Percentiles rank a stretch among this genome's conserved stretches.
Evolutionary conservation across 2,329 filamentous ascomycete species (phyloP).

Genomic region (Lojkania enalia): DNA sequence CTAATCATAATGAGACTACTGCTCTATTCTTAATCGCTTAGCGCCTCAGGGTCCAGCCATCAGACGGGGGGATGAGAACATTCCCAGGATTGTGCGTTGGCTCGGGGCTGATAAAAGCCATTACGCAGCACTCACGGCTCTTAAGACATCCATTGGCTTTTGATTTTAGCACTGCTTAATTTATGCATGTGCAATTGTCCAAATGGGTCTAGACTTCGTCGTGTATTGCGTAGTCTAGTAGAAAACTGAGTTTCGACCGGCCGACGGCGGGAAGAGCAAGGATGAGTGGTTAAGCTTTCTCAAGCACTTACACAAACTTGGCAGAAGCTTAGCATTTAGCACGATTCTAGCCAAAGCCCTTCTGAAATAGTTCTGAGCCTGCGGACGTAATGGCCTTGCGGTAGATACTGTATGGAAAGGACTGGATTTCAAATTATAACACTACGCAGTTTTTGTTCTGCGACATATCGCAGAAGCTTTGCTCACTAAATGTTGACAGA

Average conservation of each 20-base stretch:
- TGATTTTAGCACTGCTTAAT: no score
- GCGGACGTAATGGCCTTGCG: no score
- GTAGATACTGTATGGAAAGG: no score
- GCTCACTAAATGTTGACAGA: not conserved
- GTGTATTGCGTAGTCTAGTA: not conserved
- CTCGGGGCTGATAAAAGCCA: not conserved
- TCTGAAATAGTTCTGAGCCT: no score
- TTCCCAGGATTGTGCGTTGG: not conserved
- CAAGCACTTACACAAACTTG: not conserved
- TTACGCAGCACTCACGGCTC: not conserved
- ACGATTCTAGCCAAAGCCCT: no score
- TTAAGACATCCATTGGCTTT: not conserved
- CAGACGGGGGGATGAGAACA: no score
- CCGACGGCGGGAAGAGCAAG: not conserved
- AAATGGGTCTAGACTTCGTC: constrained; percentile 14
- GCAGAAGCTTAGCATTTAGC: not conserved
- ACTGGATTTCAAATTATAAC: no score
- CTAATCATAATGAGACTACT: constrained; percentile 6
- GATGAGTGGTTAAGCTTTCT: not conserved
- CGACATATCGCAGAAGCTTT: no score
- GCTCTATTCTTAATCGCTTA: constrained; percentile 25
- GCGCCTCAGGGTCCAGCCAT: constrained; percentile 26
- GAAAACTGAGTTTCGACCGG: constrained; percentile 5
- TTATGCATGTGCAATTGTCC: no score
- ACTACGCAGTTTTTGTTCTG: no score